Evolutionary conservation across 352 stramenopile genomes (phyloP), one percentile per base, ranked within the genome.

Genomic region (Phytophthora multivora): DNA sequence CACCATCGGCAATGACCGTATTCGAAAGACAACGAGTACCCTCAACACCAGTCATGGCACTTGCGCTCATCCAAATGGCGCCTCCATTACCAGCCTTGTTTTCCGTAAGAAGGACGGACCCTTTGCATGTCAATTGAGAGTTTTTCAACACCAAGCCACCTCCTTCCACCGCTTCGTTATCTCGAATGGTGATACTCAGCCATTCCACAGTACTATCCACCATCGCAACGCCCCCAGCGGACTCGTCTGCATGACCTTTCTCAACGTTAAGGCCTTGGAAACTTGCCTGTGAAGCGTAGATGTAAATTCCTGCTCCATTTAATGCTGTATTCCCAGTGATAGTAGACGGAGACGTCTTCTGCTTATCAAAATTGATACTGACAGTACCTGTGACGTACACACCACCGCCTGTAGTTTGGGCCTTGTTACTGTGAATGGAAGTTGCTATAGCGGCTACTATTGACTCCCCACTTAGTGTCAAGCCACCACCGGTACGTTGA

Each of bases 281-380:
- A 46, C 7, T 56, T 45, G 51, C 57, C 9, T 64, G 38, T 13
- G 66, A 50, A 16, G 63, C 36, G 11, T 41, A 23, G 12, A 77
- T 39, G 18, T 75, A 70, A 11, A 79, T 63, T 8, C 73, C 73
- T 31, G 63, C 73, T 40, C 73, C 73, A 21, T 48, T 60, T 2
- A 69, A 13, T 30, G 72, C 72, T 40, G 35, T 53, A 31, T 82
- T 82, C 21, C 21, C 46, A 18, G 54, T 26, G 9, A 69, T 28
- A 31, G 15, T 50, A 51, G 66, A 71, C n/a, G 33, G 59, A 38
- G 33, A 23, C 16, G 26, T 3, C 2, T 12, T 2, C 28, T 51
- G 36, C 4, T 51, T 45, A n/a, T 39, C 43, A 40, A 71, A 71
- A 1, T 15, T 40, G 25, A 72, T 15, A 15, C 15, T 59, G 11